A percentile compares a stretch with the other conserved stretches of the same genome.
Evolutionary conservation across 2,329 filamentous ascomycete genomes (phyloP).

Genomic region (Pseudogymnoascus sp.): DNA sequence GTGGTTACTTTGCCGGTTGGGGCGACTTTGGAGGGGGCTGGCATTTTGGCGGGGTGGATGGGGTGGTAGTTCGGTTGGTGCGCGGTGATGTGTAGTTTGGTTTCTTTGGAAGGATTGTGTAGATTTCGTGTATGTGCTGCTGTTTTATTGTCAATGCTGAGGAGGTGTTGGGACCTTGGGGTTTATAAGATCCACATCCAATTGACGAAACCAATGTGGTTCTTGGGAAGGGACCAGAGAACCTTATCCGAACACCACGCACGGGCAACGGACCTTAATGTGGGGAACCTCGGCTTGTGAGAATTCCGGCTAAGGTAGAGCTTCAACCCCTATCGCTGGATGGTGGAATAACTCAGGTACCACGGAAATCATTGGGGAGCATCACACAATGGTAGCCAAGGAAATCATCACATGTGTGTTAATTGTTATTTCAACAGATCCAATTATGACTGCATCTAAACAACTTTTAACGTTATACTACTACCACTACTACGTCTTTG

Average conservation of each 20-base stretch:
- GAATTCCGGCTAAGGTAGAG: background rate
- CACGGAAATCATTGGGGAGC: background rate
- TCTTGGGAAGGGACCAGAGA: background rate
- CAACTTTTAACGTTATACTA: constrained; percentile 4
- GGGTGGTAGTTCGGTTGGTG: too few relatives aligned
- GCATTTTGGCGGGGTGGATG: background rate
- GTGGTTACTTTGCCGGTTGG: background rate
- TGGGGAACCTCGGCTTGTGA: constrained; percentile 11
- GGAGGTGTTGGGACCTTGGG: constrained; percentile 4
- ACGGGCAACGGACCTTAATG: constrained; percentile 1
- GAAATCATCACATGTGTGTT: background rate
- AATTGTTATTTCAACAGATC: background rate
- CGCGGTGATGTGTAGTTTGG: too few relatives aligned
- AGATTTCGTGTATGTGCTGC: background rate
- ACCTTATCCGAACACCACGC: constrained; percentile 2
- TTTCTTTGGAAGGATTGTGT: background rate
- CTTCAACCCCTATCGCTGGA: background rate
- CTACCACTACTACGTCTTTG: background rate
- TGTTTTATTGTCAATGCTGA: background rate
- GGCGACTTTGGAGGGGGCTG: background rate
- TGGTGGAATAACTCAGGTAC: background rate
- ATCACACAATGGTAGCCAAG: background rate
- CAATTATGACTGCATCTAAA: constrained; percentile 4
- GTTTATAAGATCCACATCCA: constrained; percentile 7
- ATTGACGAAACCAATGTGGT: background rate